Conservation (phyloP, 495 filamentous ascomycete species). For the Cladorrhinum samala region DNA sequence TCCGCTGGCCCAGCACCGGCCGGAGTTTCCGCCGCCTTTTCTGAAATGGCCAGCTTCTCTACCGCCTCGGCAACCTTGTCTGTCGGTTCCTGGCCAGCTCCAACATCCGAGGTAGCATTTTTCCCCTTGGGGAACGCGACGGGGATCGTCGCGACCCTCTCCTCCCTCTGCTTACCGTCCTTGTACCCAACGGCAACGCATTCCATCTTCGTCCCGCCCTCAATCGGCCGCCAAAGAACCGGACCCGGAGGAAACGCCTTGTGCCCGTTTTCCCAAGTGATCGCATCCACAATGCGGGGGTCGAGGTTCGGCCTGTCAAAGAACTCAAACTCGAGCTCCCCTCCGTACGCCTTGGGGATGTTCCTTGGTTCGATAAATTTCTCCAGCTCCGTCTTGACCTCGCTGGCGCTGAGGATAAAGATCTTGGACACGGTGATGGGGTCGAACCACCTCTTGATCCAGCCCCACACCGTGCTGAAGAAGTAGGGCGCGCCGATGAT, state of each 20-base stretch:
- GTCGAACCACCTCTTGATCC: slow-evolving; percentile 96
- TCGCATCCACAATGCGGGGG: slow-evolving; percentile 45
- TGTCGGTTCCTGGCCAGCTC: slow-evolving; percentile 3
- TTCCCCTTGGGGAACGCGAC: slow-evolving; percentile 22
- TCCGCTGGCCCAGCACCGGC: slow-evolving; percentile 10
- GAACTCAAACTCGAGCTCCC: slow-evolving; percentile 73
- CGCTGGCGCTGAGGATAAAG: slow-evolving; percentile 66
- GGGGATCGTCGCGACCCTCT: slow-evolving; percentile 40
- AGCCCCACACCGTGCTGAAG: slow-evolving; percentile 91
- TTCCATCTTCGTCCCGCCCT: slow-evolving; percentile 36
- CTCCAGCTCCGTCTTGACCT: slow-evolving; percentile 67
- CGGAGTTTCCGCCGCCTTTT: not conserved
- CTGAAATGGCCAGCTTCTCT: slow-evolving; percentile 6
- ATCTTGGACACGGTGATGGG: slow-evolving; percentile 90
- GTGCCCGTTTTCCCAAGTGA: slow-evolving; percentile 42
- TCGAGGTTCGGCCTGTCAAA: slow-evolving; percentile 67
- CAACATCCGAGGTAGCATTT: slow-evolving; percentile 3
- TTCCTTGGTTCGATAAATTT: slow-evolving; percentile 73
- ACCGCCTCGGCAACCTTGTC: slow-evolving; percentile 8
- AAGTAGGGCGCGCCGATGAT: slow-evolving; percentile 85
- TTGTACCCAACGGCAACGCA: slow-evolving; percentile 41
- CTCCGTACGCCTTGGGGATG: slow-evolving; percentile 80
- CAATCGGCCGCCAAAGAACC: slow-evolving; percentile 40
- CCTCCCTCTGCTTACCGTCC: slow-evolving; percentile 28
- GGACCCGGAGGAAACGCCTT: slow-evolving; percentile 44